Evolutionary conservation across 2,329 filamentous ascomycete species (phyloP), one percentile per base, ranked within the genome.

Genomic region (Diaporthe sp.): DNA sequence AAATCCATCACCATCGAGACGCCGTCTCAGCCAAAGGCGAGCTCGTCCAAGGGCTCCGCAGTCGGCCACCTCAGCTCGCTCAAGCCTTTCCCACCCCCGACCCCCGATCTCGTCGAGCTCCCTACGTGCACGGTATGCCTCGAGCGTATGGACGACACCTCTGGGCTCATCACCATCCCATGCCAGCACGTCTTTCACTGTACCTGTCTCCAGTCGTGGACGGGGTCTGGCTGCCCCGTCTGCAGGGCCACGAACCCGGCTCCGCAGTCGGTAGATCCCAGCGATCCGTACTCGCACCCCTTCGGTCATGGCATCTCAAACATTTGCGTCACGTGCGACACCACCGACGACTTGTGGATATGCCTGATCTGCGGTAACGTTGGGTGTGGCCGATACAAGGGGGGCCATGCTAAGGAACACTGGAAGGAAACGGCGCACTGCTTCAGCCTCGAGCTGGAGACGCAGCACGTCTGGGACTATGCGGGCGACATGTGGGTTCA

Each of bases 101-200:
- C 96, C 0, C 94, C 96, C 1, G 93, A 94, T 67, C 88, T 98
- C 1, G 89, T 98, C 71, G 97, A 99, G 84, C 87, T 99, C 17
- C 97, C 97, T 2, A 98, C 97, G 1, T 99, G 97, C 77, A 96
- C 97, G 0, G 97, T 99, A 13, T 99, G 97, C 78, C 89, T 99
- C 7, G 97, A 99, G 83, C 93, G 96, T 64, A 99, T 99, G 97
- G 97, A 99, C 80, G 96, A 98, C 82, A 98, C 96, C 0, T 97
- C 95, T 0, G 97, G 97, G 0, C 87, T 99, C 3, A 91, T 99
- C 81, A 99, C 97, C 0, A 98, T 98, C 54, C 92, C 97, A 40
- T 99, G 97, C 82, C 96, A 98, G 80, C 97, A 99, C 80, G 95
- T 98, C 69, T 99, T 99, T 81, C 97, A 99, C 82, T 98, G 97